Conservation (phyloP, 2,329 filamentous ascomycete species). For the Fusarium protoensiforme region DNA sequence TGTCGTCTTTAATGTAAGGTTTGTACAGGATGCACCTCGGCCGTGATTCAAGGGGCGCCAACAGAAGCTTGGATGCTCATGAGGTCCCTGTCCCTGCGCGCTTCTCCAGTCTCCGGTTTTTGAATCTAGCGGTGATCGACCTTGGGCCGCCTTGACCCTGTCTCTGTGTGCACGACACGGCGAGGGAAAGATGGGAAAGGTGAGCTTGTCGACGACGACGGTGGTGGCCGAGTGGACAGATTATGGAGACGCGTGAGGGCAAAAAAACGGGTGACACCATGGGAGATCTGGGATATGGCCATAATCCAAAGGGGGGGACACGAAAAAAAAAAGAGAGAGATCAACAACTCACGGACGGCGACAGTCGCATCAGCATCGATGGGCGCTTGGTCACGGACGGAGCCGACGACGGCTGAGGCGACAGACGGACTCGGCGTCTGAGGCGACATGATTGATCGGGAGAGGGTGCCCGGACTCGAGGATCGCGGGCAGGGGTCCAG, state of each 20-base stretch:
- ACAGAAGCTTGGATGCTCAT: conserved; percentile 30
- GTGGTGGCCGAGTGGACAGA: conserved; percentile 6
- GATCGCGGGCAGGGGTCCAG: conserved; percentile 20
- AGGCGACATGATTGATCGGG: conserved; percentile 21
- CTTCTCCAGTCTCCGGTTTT: conserved; percentile 26
- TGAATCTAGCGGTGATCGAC: conserved; percentile 34
- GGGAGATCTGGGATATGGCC: not conserved
- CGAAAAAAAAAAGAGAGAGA: conserved; percentile 1
- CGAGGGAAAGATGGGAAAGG: conserved; percentile 1
- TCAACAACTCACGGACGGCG: not conserved
- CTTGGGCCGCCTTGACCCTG: conserved; percentile 34
- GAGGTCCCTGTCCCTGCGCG: conserved; percentile 29
- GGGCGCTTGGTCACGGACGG: conserved; percentile 24
- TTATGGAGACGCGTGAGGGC: not conserved
- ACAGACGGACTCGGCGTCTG: conserved; percentile 17
- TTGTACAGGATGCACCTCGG: not conserved
- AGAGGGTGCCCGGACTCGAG: not conserved
- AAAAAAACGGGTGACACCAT: not conserved
- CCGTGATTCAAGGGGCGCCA: conserved; percentile 13
- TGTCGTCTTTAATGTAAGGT: not conserved
- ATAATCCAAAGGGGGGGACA: not conserved
- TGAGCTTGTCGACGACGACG: conserved; percentile 5
- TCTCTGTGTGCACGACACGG: not conserved
- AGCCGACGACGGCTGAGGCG: conserved; percentile 29
- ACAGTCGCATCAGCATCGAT: not conserved